Evolutionary conservation across 202 grass and related monocot species (phyloP).

Genomic region (Miscanthus sacchariflorus): DNA sequence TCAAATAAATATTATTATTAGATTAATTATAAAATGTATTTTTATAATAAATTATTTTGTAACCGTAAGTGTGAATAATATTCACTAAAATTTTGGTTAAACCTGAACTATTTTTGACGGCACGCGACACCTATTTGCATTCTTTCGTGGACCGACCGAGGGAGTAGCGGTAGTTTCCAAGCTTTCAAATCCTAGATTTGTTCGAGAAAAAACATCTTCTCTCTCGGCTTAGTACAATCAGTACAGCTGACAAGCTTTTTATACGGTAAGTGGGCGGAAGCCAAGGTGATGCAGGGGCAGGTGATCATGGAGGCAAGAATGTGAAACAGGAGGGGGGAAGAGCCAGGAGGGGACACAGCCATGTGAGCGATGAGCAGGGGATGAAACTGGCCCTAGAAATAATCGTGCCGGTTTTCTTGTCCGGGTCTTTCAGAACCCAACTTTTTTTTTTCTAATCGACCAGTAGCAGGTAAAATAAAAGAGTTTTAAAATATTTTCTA

Average conservation of each 20-base stretch:
- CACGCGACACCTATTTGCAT: too few relatives aligned
- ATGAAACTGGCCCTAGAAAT: conserved; percentile 30
- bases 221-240: neutral
- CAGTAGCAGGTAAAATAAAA: conserved; percentile 24
- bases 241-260: conserved; percentile 18
- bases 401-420: conserved; percentile 42
- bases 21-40: too few relatives aligned
- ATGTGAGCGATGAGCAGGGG: conserved; percentile 44
- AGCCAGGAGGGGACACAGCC: conserved; percentile 42
- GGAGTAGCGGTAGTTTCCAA: neutral
- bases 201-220: conserved; percentile 39
- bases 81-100: too few relatives aligned
- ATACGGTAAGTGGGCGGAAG: conserved; percentile 27
- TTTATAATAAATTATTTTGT: too few relatives aligned
- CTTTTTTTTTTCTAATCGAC: neutral
- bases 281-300: conserved; percentile 23
- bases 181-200: conserved; percentile 54
- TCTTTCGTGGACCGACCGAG: too few relatives aligned
- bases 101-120: too few relatives aligned
- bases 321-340: conserved; percentile 27
- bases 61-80: too few relatives aligned
- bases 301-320: conserved; percentile 40
- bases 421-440: neutral
- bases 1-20: too few relatives aligned
- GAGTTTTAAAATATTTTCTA: conserved; percentile 30